Base-by-base conservation (phyloP, 139 green algal species). In the Dunaliella primolecta region DNA sequence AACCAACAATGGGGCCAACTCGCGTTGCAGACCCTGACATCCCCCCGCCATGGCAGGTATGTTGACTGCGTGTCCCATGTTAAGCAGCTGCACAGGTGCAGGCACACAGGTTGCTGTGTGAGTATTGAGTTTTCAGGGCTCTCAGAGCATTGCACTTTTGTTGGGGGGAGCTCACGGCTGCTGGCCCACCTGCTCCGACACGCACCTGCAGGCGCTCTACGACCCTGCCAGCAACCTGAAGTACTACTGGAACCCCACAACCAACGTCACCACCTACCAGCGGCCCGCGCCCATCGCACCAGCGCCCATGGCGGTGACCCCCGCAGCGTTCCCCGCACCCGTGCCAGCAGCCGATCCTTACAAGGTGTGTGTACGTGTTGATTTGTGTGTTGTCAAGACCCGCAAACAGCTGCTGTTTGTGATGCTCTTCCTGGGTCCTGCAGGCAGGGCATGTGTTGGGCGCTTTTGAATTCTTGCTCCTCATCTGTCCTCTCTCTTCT, bases 171-270 rank as follows among this genome's bases (percentile, higher is more conserved):
- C 33, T 57, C 31, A 20, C 29, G 31, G 31, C 11, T 46, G 76
- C 33, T 15, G 27, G 11, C 11, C 76, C 46, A n/a, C 55, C 21
- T 2, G 20, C 36, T 71, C 55, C 25, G 32, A 35, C 25, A 11
- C 31, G 30, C 27, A 27, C 81, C 76, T 57, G 57, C 85, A 91
- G 77, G 84, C 88, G 0, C 78, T 97, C 11, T 90, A 86, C 57
- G 93, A 96, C 75, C 86, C 91, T 0, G 72, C 55, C 0, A 89
- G 79, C 3, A 76, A 86, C 0, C 57, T 91, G 23, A 90, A 85
- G 37, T 98, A 98, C 85, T 98, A 97, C 87, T 98, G 95, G 95
- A 96, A 98, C 88, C 88, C 89, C 11, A 88, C 87, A 0, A 95
- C 94, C 21, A 96, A 96, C 79, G 85, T 89, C 23, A 97, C 94